A percentile compares a stretch with the other conserved stretches of the same genome.
phyloP scores from a whole-genome alignment of 345 rosid genomes.

The Eutrema japonicum region DNA sequence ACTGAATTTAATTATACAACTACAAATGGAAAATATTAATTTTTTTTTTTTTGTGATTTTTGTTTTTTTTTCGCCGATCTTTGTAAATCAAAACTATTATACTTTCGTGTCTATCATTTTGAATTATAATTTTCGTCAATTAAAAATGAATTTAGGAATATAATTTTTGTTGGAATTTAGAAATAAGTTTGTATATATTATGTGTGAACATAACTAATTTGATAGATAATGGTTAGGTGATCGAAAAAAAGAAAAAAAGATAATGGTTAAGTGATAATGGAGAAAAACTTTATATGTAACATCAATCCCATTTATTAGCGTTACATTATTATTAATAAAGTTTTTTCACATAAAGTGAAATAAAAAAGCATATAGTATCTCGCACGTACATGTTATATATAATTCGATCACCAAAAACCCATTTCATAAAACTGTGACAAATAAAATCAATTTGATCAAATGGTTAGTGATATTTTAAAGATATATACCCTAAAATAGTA shows the following conservation, averaged over 20 bases:
- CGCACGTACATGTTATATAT: neutral
- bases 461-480: neutral
- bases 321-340: constrained; percentile 9
- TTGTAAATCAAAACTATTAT: neutral
- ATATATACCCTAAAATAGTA: too few relatives aligned
- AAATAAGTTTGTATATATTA: neutral
- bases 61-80: neutral
- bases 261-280: neutral
- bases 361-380: neutral
- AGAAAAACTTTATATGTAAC: neutral
- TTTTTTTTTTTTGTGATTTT: too few relatives aligned
- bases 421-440: neutral
- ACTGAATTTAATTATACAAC: neutral
- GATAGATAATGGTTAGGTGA: neutral
- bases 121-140: neutral
- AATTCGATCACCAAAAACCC: neutral
- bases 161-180: neutral
- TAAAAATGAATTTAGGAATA: neutral
- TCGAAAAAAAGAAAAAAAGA: too few relatives aligned
- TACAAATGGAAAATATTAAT: neutral
- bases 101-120: neutral
- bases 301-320: neutral
- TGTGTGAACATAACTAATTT: neutral
- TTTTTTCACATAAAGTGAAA: neutral
- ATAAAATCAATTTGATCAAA: constrained; percentile 2